A percentile compares a stretch with the other conserved stretches of the same genome.
These are phyloP conservation scores for Paramecium primaurelia DNA, from an alignment of 73 alveolate genomes.

Conservation along the genomic window DNA sequence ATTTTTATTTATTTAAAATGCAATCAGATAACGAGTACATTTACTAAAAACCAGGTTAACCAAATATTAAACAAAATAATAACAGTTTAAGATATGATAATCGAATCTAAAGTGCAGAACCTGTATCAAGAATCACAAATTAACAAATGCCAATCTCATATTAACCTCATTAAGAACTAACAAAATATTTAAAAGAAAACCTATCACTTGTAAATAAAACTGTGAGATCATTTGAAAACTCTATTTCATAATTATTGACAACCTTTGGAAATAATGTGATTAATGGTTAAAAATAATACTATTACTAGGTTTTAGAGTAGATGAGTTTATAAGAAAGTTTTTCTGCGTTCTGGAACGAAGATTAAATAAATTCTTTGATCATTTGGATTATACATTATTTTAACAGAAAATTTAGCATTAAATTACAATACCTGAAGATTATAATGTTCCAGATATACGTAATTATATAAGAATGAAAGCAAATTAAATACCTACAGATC, in stretches of 20 bases:
- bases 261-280: background rate
- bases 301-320: constrained; percentile 1
- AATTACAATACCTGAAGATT: background rate
- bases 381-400: background rate
- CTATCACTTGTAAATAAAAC: background rate
- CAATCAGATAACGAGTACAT: background rate
- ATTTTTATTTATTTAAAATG: background rate
- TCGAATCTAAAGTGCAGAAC: background rate
- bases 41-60: background rate
- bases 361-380: background rate
- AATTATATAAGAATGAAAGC: background rate
- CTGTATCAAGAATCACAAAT: background rate
- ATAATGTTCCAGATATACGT: background rate
- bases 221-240: background rate
- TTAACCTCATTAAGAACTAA: background rate
- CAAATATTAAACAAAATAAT: background rate
- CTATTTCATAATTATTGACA: background rate
- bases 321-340: background rate
- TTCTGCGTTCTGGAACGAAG: background rate
- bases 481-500: background rate
- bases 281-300: background rate
- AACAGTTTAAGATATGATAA: background rate
- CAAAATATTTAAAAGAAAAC: background rate
- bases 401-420: background rate
- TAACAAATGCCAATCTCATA: background rate